Evolutionary conservation across 2,329 filamentous ascomycete species (phyloP), one percentile per base, ranked within the genome.

Genomic region (Magnaporthales sp.): DNA sequence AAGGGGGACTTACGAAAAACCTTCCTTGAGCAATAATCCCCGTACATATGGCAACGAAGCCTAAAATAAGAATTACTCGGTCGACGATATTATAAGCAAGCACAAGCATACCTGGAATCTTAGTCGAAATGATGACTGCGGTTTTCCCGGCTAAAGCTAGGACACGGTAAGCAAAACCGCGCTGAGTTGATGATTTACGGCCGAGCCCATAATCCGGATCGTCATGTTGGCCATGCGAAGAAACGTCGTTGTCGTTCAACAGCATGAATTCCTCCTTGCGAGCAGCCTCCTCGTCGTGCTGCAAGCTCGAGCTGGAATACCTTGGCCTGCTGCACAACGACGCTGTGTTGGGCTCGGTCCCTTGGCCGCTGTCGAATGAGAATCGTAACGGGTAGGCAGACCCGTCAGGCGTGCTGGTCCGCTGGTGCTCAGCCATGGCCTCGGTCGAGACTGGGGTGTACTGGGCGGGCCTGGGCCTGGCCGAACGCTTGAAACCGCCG

Each of bases 21-120:
- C 93, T 91, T 29, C 88, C 91, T 73, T 91, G 93, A 0, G 92
- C 88, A 31, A 91, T 84, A 46, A 90, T 84, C 5, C 94, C 94
- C 4, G 88, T 90, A 24, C 85, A 80, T 19, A 97, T 77, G 0
- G 88, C 84, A 60, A 91, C 79, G 71, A 93, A 96, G 1, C 91
- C 92, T 54, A 96, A 83, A 0, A 92, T 83, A 38, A 97, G 79
- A 68, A 96, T 89, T 2, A 89, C 83, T 64, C 93, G 87, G 74
- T 97, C 92, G 31, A 96, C 79, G 8, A 89, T 74, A 63, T 87
- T 82, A 76, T 93, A 92, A 0, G 83, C 76, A 56, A 89, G 74
- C 32, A 83, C 78, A 26, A 93, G 73, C 26, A 85, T 76, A 64
- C 80, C 83, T 77, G 90, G 84, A 0, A 85, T 80, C 27, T 84